Evolutionary conservation across 768 basidiomycete species (phyloP).

Genomic region (Jaapia argillacea): DNA sequence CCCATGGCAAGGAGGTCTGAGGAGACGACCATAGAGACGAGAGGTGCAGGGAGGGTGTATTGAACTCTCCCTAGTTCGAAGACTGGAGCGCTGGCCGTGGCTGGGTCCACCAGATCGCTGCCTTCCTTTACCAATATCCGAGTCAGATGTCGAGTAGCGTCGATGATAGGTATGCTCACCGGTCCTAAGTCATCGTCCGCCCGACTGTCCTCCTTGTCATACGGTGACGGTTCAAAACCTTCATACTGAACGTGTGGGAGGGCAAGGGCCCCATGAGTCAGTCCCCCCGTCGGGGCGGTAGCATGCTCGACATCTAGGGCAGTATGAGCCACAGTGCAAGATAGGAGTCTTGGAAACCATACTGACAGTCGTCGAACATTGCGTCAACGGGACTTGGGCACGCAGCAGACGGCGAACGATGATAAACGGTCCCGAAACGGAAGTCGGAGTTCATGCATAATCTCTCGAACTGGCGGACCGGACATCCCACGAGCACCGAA

Average conservation of each 20-base stretch:
- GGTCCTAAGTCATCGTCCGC: slow-evolving; percentile 19
- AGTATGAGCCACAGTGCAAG: background rate
- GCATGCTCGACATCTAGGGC: slow-evolving; percentile 80
- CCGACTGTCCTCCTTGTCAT: slow-evolving; percentile 38
- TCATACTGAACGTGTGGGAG: slow-evolving; percentile 67
- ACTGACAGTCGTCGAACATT: slow-evolving; percentile 66
- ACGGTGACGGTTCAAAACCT: slow-evolving; percentile 76
- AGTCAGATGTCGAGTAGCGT: slow-evolving; percentile 3
- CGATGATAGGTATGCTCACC: slow-evolving; percentile 7
- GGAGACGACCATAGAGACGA: slow-evolving; percentile 73
- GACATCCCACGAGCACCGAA: too few species aligned
- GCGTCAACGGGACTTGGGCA: background rate
- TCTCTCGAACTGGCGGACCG: too few species aligned
- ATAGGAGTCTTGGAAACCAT: background rate
- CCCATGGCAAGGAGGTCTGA: slow-evolving; percentile 87
- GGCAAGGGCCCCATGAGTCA: slow-evolving; percentile 23
- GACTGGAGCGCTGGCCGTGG: slow-evolving; percentile 40
- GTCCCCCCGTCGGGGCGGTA: slow-evolving; percentile 34
- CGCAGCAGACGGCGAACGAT: background rate
- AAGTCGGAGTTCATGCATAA: background rate
- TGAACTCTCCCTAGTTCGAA: slow-evolving; percentile 88
- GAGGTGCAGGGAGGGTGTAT: slow-evolving; percentile 77
- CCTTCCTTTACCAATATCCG: slow-evolving; percentile 22
- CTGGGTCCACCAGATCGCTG: slow-evolving; percentile 14
- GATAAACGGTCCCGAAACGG: background rate